A percentile compares a stretch with the other conserved stretches of the same genome.
Conservation (phyloP, 148 eudicot species). For the Amaranthus hypochondriacus region DNA sequence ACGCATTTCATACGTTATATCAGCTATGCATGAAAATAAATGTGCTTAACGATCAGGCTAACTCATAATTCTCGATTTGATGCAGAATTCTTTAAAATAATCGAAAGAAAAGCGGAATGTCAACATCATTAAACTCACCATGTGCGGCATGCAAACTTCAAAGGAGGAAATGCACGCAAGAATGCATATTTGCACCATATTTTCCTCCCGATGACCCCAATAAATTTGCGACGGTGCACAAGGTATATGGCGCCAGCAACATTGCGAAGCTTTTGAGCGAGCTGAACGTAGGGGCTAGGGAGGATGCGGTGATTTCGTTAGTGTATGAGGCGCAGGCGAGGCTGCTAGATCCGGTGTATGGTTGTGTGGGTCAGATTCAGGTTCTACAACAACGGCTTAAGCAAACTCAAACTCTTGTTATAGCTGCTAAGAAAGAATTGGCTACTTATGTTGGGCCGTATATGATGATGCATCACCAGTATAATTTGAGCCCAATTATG, state of each 20-base stretch:
- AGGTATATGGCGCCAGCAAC: conserved; percentile 65
- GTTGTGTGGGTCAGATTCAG: conserved; percentile 74
- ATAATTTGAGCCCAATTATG: conserved; percentile 34
- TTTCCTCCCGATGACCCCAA: too few relatives aligned
- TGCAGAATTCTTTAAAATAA: too few relatives aligned
- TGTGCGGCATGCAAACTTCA: too few relatives aligned
- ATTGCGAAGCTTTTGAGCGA: conserved; percentile 72
- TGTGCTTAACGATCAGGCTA: too few relatives aligned
- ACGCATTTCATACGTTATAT: too few relatives aligned
- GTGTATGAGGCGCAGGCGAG: conserved; percentile 79
- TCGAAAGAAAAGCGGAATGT: too few relatives aligned
- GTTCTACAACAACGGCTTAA: conserved; percentile 61
- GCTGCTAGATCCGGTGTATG: conserved; percentile 70
- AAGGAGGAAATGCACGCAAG: too few relatives aligned
- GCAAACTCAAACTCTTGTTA: conserved; percentile 43
- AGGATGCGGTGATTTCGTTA: conserved; percentile 73
- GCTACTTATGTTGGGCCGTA: conserved; percentile 51
- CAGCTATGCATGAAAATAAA: too few relatives aligned
- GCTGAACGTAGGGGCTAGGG: conserved; percentile 41
- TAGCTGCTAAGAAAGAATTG: conserved; percentile 54
- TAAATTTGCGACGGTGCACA: too few relatives aligned
- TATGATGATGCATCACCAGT: conserved; percentile 21
- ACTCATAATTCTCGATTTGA: too few relatives aligned
- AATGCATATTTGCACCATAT: too few relatives aligned
- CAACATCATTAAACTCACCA: too few relatives aligned